Evolutionary conservation across 2,329 filamentous ascomycete species (phyloP), one percentile per base, ranked within the genome.

Genomic region (Ceratocystis colombiana): DNA sequence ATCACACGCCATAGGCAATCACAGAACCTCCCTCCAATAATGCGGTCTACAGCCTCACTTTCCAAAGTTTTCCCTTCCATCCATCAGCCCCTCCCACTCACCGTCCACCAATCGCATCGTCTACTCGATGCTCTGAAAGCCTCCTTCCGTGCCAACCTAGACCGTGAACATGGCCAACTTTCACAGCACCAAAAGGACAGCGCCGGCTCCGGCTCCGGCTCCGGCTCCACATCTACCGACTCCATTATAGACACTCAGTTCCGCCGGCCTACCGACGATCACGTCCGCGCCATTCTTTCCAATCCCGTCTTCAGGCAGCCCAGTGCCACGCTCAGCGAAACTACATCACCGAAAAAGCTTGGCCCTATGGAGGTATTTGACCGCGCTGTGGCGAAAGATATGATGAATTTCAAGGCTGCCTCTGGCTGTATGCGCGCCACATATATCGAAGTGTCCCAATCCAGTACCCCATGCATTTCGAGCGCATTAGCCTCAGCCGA

Each of bases 121-220:
- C 78, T 85, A 7, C 80, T 84, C 69, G 77, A 83, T 65, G 77
- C 78, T 44, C 77, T 85, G 64, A 85, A 83, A 63, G 73, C 76
- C 5, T 84, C 82, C 1, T 85, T 85, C 71, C 79, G 82, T 64
- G 77, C 77, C 65, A 79, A 83, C 37, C 79, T 85, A n/a, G 82
- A 84, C 70, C 77, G 75, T 55, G 82, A 85, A 71, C 80, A 85
- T 70, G 82, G 82, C 68, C 78, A 75, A 71, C 71, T 75, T 37
- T 69, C 73, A 17, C 72, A 74, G 15, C 71, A 76, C 15, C 50
- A 65, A 17, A 64, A 53, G 7, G 69, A 69, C 46, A 48, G 69
- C 1, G 41, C 10, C 37, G 5, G 44, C 37, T 7, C 30, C 15
- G 2, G 28, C 48, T 28, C 8, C 62, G 17, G 37, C 67, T 8